Evolutionary conservation across 1,284 basidiomycete species (phyloP).

Genomic region (Boletus smithii): DNA sequence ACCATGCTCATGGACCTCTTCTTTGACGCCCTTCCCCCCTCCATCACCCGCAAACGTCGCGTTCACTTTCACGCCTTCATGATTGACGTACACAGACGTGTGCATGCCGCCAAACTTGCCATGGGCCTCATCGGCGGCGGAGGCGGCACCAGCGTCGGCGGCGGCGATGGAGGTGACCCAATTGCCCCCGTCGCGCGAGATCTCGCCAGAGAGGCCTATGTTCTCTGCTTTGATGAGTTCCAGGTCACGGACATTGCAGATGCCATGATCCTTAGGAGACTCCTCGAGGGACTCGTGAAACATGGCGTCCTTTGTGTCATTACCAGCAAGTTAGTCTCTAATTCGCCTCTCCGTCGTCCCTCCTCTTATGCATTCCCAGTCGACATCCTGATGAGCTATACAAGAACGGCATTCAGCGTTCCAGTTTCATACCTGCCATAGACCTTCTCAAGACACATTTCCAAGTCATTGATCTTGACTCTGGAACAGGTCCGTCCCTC

Average conservation of each 20-base stretch:
- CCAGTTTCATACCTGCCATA: slow-evolving; percentile 95
- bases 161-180: slow-evolving; percentile 68
- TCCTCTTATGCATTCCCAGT: slow-evolving; percentile 43
- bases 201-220: slow-evolving; percentile 78
- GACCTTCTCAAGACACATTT: slow-evolving; percentile 88
- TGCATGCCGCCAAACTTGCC: slow-evolving; percentile 75
- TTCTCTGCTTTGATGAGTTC: slow-evolving; percentile 98
- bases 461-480: slow-evolving; percentile 88
- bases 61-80: slow-evolving; percentile 99
- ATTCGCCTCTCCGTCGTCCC: not conserved
- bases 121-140: slow-evolving; percentile 47
- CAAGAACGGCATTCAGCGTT: slow-evolving; percentile 97
- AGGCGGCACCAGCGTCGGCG: slow-evolving; percentile 27
- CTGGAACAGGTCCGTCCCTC: slow-evolving; percentile 80
- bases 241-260: slow-evolving; percentile 99
- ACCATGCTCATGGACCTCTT: slow-evolving; percentile 99
- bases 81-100: slow-evolving; percentile 95
- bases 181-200: slow-evolving; percentile 88
- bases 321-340: slow-evolving; percentile 83
- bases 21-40: slow-evolving; percentile 81
- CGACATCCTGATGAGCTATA: slow-evolving; percentile 97
- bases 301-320: slow-evolving; percentile 93
- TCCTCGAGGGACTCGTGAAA: slow-evolving; percentile 82
- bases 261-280: slow-evolving; percentile 93
- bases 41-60: slow-evolving; percentile 74